phyloP scores from a whole-genome alignment of 768 basidiomycete species.

The Agaricus bisporus region DNA sequence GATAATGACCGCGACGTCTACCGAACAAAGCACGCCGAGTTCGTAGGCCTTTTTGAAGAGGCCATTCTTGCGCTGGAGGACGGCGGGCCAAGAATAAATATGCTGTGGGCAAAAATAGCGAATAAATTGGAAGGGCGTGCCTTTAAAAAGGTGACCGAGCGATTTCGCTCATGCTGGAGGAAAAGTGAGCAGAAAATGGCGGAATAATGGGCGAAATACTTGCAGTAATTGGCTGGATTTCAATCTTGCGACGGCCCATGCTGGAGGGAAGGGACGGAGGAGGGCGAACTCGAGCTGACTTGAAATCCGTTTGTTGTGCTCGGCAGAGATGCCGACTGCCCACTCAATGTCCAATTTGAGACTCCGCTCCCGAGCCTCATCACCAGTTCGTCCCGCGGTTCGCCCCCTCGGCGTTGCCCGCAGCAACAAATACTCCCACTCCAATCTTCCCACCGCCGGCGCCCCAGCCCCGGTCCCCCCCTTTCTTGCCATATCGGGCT shows the following conservation, averaged over 20 bases:
- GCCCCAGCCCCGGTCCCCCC: conserved; percentile 11
- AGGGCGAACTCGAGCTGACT: conserved; percentile 10
- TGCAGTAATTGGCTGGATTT: conserved; percentile 75
- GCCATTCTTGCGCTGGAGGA: conserved; percentile 73
- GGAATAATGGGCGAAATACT: conserved; percentile 23
- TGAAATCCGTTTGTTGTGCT: conserved; percentile 13
- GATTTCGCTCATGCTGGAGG: conserved; percentile 84
- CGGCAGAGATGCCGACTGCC: conserved; percentile 10
- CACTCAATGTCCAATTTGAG: conserved; percentile 10
- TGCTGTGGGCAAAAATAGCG: conserved; percentile 58
- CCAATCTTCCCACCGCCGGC: conserved; percentile 6
- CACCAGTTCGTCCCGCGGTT: conserved; percentile 9
- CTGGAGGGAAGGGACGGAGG: conserved; percentile 20
- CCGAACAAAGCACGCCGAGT: conserved; percentile 84
- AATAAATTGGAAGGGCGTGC: conserved; percentile 40
- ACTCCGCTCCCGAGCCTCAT: conserved; percentile 11
- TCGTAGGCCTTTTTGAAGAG: conserved; percentile 91
- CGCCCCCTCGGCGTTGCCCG: conserved; percentile 7
- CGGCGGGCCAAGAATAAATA: conserved; percentile 33
- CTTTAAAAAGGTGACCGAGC: conserved; percentile 89
- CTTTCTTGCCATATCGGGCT: conserved; percentile 6
- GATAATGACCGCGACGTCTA: conserved; percentile 85
- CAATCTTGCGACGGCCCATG: conserved; percentile 74
- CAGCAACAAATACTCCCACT: conserved; percentile 7
- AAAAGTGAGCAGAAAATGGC: conserved; percentile 20